Conservation (phyloP, 208 protist genomes). For the Novymonas esmeraldas region DNA sequence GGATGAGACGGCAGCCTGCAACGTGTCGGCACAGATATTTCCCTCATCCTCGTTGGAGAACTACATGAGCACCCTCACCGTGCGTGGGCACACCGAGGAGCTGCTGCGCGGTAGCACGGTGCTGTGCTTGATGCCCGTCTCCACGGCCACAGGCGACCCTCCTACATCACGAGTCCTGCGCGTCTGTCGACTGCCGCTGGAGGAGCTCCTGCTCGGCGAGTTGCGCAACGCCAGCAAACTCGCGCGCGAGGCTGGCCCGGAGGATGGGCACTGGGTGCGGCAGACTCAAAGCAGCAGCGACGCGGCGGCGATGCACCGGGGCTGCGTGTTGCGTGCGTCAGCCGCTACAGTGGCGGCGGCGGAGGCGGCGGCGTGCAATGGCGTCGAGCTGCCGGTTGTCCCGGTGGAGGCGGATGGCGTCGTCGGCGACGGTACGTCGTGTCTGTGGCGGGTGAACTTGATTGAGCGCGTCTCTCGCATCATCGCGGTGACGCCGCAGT, state of each 20-base stretch:
- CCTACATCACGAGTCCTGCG: conserved; percentile 33
- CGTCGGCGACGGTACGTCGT: conserved; percentile 51
- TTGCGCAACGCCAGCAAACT: conserved; percentile 52
- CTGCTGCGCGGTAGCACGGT: conserved; percentile 15
- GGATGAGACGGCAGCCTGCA: not conserved
- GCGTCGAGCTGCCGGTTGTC: conserved; percentile 19
- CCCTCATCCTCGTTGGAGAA: conserved; percentile 7
- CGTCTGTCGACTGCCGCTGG: conserved; percentile 39
- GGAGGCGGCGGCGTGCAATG: conserved; percentile 2
- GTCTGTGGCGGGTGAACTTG: conserved; percentile 57
- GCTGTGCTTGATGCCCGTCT: conserved; percentile 5
- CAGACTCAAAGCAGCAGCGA: not conserved
- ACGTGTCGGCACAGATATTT: not conserved
- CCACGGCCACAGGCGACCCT: too few relatives aligned
- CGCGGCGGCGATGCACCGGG: not conserved
- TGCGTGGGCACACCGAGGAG: conserved; percentile 13
- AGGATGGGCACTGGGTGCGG: conserved; percentile 54
- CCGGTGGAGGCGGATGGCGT: conserved; percentile 37
- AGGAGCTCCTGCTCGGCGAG: conserved; percentile 69
- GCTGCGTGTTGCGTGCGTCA: conserved; percentile 16
- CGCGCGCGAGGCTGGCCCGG: conserved; percentile 46
- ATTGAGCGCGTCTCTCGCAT: conserved; percentile 27
- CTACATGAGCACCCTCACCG: conserved; percentile 17
- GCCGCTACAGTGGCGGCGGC: not conserved
- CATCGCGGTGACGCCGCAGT: conserved; percentile 59